These are phyloP conservation scores for Veloporphyrellus conicus DNA, from an alignment of 1,284 basidiomycete genomes.

Conservation along the genomic window DNA sequence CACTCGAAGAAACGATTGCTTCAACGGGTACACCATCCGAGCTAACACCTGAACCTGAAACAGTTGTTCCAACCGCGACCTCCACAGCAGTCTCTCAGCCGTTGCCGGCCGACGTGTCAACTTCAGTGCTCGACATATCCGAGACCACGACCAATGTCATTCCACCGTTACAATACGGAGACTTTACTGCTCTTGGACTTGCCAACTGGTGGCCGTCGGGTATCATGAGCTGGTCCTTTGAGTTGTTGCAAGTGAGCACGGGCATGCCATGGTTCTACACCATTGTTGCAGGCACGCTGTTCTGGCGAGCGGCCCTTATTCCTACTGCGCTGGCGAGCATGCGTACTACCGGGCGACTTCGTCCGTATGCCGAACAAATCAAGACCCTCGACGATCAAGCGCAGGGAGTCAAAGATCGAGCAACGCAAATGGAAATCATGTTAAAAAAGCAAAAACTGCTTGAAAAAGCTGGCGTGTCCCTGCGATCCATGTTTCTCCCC, in stretches of 20 bases:
- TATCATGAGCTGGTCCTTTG: slow-evolving; percentile 61
- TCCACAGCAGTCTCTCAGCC: slow-evolving; percentile 4
- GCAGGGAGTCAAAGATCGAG: slow-evolving; percentile 28
- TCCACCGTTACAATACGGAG: slow-evolving; percentile 66
- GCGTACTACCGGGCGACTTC: slow-evolving; percentile 69
- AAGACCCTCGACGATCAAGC: slow-evolving; percentile 51
- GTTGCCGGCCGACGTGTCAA: slow-evolving; percentile 10
- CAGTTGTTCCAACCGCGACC: background rate
- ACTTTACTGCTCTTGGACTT: slow-evolving; percentile 75
- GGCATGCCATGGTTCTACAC: slow-evolving; percentile 85
- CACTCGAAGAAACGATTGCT: background rate
- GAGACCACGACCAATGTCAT: slow-evolving; percentile 31
- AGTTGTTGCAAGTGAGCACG: slow-evolving; percentile 69
- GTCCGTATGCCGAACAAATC: slow-evolving; percentile 60
- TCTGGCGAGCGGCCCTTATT: slow-evolving; percentile 66
- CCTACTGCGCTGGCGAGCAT: slow-evolving; percentile 67
- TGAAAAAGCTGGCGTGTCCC: slow-evolving; percentile 65
- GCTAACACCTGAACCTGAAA: background rate
- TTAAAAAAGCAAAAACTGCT: slow-evolving; percentile 63
- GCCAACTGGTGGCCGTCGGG: slow-evolving; percentile 58
- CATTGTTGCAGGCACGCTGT: slow-evolving; percentile 68
- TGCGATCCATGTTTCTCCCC: slow-evolving; percentile 54
- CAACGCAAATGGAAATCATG: slow-evolving; percentile 54
- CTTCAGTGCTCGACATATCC: slow-evolving; percentile 15
- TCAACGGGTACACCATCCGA: background rate